Base-by-base conservation (phyloP, 2,329 filamentous ascomycete species). In the Aphanocladium album region DNA sequence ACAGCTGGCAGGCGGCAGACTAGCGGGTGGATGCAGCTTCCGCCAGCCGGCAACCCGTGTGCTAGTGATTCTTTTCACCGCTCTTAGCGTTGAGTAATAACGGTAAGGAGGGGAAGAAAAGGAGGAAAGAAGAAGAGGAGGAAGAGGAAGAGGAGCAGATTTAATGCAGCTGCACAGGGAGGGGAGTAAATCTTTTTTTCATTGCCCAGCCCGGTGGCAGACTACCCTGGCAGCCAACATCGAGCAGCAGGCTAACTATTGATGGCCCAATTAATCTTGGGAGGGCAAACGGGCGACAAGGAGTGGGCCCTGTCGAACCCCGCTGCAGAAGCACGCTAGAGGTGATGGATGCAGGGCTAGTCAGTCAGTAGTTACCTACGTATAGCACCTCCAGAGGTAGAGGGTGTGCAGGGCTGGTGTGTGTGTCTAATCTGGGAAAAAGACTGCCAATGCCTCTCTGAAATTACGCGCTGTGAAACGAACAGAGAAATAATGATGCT, bases 201-300 rank as follows among this genome's bases (percentile, higher is more conserved):
- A 25, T 30, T n/a, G 51, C 4, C 17, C 51, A 27, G 51, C 35
- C 51, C 51, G 35, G n/a, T n/a, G n/a, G n/a, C n/a, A n/a, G n/a
- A n/a, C n/a, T n/a, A n/a, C n/a, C n/a, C n/a, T n/a, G n/a, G n/a
- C 35, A 12, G 51, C 35, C 51, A 54, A 54, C 51, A 53, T 53
- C 25, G 16, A 5, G 33, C 35, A 27, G 21, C 7, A 16, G 12
- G 14, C 14, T 41, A 41, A 25, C 25, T 19, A n/a, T 33, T 25
- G 17, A 12, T 2, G 49, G 25, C 19, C 21, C 37, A 43, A 54
- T 53, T 41, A 53, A 39, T 37, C 35, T 25, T 1, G 16, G 14
- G 37, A 23, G 23, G 8, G 23, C 51, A 54, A 21, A n/a, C 19
- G 16, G 25, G 43, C 12, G 43, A 46, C 19, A 43, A 16, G 14